Base-by-base conservation (phyloP, 176 grass and related monocot genomes). In the Eremochloa ophiuroides region DNA sequence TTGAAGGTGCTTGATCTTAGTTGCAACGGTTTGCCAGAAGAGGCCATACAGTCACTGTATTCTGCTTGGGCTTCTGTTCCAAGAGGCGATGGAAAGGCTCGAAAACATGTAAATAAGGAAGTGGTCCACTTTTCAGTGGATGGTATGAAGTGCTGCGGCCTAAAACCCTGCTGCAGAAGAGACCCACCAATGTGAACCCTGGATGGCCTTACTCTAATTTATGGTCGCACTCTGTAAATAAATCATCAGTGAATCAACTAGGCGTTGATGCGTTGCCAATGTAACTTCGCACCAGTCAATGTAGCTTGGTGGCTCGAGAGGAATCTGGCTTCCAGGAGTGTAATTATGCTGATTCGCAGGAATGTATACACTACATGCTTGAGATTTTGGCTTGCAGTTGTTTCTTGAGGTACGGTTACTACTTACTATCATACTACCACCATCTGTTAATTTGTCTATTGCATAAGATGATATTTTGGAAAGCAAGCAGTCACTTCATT, bases 1-100 rank as follows among this genome's bases (percentile, higher is more conserved):
- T 81, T 98, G 69, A 93, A 83, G 50, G 66, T 95, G 76, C 89
- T 99, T 5, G 88, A 99, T 89, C 88, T 99, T 29, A 99, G 93
- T 30, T 73, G 59, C 65, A 98, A 95, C 2, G 77, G 87, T 41
- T 82, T 98, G 59, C 74, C 69, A 0, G 80, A 95, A 35, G 87
- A 88, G 85, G 82, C 20, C 12, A 59, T 87, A 33, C 90, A 85
- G 58, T 84, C 69, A 29, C 81, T 99, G 51, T 93, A 88, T 66
- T 83, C 87, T 71, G 88, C 93, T n/a, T 99, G 93, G 88, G 82
- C 82, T 26, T 91, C 70, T 28, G 76, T 82, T 31, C 73, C 42
- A 7, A 91, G 93, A 88, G 71, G 86, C 3, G 82, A 82, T 3
- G 43, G 31, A 35, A 82, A 68, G 28, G 69, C 81, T 40, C 41